A percentile compares a stretch with the other conserved stretches of the same genome.
Evolutionary conservation across 345 rosid species (phyloP).

Genomic region (Anastatica hierochuntica): DNA sequence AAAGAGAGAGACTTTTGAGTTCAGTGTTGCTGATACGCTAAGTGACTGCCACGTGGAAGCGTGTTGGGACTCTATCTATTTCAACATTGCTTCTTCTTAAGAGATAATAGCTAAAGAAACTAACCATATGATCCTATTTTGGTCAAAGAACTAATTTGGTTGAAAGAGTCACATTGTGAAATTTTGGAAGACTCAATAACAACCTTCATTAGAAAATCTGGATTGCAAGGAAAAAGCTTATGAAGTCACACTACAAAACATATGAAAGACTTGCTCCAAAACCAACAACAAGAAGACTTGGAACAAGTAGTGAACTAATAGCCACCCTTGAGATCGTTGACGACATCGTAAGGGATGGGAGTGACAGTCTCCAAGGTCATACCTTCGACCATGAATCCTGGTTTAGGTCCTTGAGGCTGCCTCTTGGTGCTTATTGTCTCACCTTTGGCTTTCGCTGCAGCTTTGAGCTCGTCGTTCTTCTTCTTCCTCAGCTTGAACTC

Average conservation of each 20-base stretch:
- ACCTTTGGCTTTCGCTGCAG: constrained; percentile 61
- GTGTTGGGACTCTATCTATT: too few relatives aligned
- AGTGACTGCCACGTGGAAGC: constrained; percentile 6
- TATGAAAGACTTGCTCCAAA: background rate
- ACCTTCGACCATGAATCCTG: constrained; percentile 80
- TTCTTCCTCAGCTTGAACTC: constrained; percentile 51
- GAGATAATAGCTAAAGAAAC: too few relatives aligned
- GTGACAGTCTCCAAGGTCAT: constrained; percentile 72
- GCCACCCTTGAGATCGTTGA: constrained; percentile 84
- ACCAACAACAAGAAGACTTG: background rate
- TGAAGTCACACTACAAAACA: background rate
- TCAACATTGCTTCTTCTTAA: too few relatives aligned
- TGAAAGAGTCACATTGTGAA: too few relatives aligned
- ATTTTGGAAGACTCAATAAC: too few relatives aligned
- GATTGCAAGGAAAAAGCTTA: too few relatives aligned
- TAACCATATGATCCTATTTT: too few relatives aligned
- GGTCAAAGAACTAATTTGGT: too few relatives aligned
- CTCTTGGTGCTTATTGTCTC: constrained; percentile 73
- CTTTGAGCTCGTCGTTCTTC: constrained; percentile 51
- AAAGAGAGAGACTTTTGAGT: background rate
- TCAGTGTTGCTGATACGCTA: background rate
- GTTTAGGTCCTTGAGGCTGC: constrained; percentile 72
- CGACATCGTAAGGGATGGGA: constrained; percentile 81
- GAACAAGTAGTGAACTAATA: constrained; percentile 28
- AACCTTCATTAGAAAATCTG: too few relatives aligned